Percentiles rank a stretch among this genome's conserved stretches.
Evolutionary conservation across 78 protist species (phyloP).

Genomic region (Guillardia theta): DNA sequence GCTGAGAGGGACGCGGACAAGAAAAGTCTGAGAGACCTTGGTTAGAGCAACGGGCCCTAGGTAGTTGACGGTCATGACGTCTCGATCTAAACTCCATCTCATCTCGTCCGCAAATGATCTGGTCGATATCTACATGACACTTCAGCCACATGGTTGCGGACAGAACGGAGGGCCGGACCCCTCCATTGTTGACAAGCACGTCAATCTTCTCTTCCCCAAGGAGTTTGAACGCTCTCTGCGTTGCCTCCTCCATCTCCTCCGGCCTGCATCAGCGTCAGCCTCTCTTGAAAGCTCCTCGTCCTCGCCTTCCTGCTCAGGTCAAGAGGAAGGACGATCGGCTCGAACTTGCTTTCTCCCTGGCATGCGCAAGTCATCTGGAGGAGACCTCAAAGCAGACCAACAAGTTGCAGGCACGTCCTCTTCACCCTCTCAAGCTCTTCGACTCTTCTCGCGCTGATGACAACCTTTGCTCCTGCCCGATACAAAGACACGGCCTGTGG

Average conservation of each 20-base stretch:
- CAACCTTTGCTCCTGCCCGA: neutral
- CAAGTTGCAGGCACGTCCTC: neutral
- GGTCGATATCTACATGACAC: neutral
- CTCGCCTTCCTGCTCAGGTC: too few relatives aligned
- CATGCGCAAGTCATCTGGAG: too few relatives aligned
- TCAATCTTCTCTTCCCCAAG: neutral
- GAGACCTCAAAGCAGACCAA: neutral
- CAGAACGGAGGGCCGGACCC: too few relatives aligned
- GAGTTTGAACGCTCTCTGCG: neutral
- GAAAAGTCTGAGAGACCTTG: neutral
- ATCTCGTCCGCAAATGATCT: neutral
- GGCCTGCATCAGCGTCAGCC: too few relatives aligned
- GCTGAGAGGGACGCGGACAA: neutral
- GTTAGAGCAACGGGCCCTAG: neutral
- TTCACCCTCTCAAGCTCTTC: conserved; percentile 10
- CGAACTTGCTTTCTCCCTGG: too few relatives aligned
- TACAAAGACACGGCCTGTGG: neutral
- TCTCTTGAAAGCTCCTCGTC: too few relatives aligned
- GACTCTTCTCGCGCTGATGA: neutral
- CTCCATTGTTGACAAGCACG: neutral
- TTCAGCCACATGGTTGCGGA: too few relatives aligned
- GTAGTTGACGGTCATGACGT: conserved; percentile 27
- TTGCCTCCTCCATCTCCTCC: neutral
- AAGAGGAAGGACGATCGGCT: neutral
- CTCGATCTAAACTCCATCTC: neutral